A percentile compares a stretch with the other conserved stretches of the same genome.
phyloP scores from a whole-genome alignment of 257 asterid species.

The Petrea volubilis region DNA sequence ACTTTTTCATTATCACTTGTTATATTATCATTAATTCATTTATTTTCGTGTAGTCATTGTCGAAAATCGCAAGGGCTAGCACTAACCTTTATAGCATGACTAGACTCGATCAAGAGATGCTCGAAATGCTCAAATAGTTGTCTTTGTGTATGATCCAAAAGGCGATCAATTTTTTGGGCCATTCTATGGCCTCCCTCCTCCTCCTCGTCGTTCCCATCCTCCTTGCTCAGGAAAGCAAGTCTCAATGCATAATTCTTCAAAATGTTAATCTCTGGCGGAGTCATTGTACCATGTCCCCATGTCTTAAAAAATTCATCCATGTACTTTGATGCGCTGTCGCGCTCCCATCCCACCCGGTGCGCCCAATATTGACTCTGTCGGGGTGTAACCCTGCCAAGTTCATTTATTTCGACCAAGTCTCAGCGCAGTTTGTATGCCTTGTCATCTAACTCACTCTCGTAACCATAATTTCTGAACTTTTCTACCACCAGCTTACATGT shows the following conservation, averaged over 20 bases:
- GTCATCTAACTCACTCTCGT: background rate
- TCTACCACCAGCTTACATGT: constrained; percentile 1
- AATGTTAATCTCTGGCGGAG: background rate
- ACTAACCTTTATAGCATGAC: background rate
- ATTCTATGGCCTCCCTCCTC: too few relatives aligned
- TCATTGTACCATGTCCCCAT: too few relatives aligned
- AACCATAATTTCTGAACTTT: background rate
- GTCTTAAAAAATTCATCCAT: background rate
- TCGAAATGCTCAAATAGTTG: background rate
- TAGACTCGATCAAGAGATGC: background rate
- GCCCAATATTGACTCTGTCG: background rate
- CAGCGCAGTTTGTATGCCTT: background rate
- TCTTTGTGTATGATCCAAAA: background rate
- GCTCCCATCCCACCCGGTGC: background rate
- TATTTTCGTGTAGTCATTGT: too few relatives aligned
- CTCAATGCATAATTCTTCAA: background rate
- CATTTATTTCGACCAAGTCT: background rate
- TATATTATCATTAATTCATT: too few relatives aligned
- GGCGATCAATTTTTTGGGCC: background rate
- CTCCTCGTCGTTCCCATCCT: too few relatives aligned
- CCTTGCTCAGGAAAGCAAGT: too few relatives aligned
- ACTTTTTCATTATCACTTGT: too few relatives aligned
- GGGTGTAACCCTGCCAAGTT: background rate
- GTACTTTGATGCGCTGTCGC: background rate
- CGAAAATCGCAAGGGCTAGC: background rate